A percentile compares a stretch with the other conserved stretches of the same genome.
phyloP scores from a whole-genome alignment of 345 rosid genomes.

The Psidium friedrichsthalianum region DNA sequence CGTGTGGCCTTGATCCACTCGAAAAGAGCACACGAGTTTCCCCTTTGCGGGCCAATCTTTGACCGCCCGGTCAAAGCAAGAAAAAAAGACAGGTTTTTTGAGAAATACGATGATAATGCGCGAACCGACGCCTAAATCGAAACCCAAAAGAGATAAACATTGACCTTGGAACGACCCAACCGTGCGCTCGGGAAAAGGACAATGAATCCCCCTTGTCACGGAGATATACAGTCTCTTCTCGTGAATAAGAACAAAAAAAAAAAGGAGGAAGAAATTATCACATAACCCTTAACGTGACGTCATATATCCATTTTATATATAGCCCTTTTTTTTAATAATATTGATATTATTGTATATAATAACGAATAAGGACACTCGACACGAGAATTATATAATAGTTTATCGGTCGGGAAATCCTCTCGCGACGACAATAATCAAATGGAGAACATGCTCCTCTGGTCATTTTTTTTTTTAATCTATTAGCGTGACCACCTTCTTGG shows the following conservation, averaged over 20 bases:
- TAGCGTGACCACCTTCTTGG: not conserved
- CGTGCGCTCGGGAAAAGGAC: not conserved
- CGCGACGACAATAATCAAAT: too few species aligned
- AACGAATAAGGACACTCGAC: not conserved
- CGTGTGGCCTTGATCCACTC: conserved; percentile 32
- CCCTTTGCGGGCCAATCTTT: not conserved
- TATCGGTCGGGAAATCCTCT: not conserved
- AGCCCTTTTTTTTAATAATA: not conserved
- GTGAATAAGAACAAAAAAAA: not conserved
- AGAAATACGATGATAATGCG: not conserved
- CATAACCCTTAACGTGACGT: not conserved
- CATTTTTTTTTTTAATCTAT: too few species aligned
- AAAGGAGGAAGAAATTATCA: not conserved
- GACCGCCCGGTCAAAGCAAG: not conserved
- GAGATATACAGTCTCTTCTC: not conserved
- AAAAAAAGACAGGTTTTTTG: not conserved
- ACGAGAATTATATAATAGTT: not conserved
- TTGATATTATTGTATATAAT: not conserved
- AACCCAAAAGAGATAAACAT: not conserved
- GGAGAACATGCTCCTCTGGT: too few species aligned
- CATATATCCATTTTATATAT: not conserved
- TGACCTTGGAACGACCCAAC: not conserved
- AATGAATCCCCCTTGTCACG: not conserved
- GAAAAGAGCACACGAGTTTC: not conserved
- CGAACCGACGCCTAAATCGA: not conserved